These are phyloP conservation scores for Teunomyces panamensis DNA, from an alignment of 805 yeast species.

Conservation along the genomic window DNA sequence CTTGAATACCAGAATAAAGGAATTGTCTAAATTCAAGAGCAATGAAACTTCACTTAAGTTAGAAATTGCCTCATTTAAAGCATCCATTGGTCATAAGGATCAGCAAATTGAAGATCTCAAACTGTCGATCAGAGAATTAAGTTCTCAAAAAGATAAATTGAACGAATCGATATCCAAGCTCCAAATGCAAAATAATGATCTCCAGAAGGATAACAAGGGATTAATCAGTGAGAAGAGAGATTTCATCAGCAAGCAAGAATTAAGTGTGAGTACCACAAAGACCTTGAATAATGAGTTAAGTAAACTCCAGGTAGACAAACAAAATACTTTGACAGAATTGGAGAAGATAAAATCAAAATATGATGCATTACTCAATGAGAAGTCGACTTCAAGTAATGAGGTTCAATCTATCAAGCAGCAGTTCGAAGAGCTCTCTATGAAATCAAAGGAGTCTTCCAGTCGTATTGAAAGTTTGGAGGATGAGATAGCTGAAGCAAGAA, in stretches of 20 bases:
- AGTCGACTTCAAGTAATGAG: conserved; percentile 39
- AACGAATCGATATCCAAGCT: conserved; percentile 38
- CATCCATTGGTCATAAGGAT: conserved; percentile 46
- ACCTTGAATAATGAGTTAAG: conserved; percentile 34
- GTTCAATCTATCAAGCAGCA: conserved; percentile 52
- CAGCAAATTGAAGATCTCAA: conserved; percentile 37
- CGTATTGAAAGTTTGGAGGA: conserved; percentile 71
- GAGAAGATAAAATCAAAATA: conserved; percentile 39
- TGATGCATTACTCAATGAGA: conserved; percentile 32
- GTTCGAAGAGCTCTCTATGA: conserved; percentile 67
- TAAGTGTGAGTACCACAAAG: conserved; percentile 25
- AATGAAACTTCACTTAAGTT: conserved; percentile 46
- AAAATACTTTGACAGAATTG: conserved; percentile 34
- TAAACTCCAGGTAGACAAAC: conserved; percentile 44
- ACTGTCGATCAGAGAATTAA: conserved; percentile 33
- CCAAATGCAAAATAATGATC: conserved; percentile 39
- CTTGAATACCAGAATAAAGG: conserved; percentile 29
- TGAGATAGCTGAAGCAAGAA: conserved; percentile 73
- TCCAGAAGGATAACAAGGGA: conserved; percentile 32
- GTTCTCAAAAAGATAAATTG: conserved; percentile 27
- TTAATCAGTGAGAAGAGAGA: conserved; percentile 39
- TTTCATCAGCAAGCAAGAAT: conserved; percentile 42
- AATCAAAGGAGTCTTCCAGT: conserved; percentile 60
- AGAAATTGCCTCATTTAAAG: conserved; percentile 46
- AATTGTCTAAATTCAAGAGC: conserved; percentile 27